phyloP scores from a whole-genome alignment of 73 alveolate genomes.

The Paraurostyla sp. region DNA sequence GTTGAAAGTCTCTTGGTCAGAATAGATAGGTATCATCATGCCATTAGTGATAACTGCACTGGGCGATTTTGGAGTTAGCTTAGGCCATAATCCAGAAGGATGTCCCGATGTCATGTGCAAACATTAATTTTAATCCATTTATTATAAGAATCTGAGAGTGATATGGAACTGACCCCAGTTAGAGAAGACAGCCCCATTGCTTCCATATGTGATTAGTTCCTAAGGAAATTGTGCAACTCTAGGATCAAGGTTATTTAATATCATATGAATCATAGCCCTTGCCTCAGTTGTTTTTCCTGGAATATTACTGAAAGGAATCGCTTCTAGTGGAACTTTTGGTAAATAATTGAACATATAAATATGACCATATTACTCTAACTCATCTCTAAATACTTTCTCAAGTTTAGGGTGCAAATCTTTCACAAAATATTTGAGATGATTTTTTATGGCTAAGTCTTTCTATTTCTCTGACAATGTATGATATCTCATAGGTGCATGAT shows the following conservation, averaged over 20 bases:
- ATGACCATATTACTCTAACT: constrained; percentile 70
- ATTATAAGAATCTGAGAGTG: constrained; percentile 52
- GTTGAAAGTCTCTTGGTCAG: constrained; percentile 59
- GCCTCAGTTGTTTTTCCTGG: constrained; percentile 72
- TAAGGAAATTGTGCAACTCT: constrained; percentile 78
- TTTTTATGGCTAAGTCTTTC: constrained; percentile 66
- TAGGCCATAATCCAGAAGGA: constrained; percentile 78
- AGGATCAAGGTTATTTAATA: constrained; percentile 75
- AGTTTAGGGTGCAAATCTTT: constrained; percentile 61
- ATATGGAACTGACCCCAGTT: constrained; percentile 81
- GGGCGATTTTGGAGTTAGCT: constrained; percentile 58
- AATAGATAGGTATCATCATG: constrained; percentile 74
- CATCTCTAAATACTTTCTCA: constrained; percentile 51
- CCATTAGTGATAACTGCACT: constrained; percentile 76
- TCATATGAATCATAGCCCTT: constrained; percentile 74
- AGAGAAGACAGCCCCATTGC: constrained; percentile 77
- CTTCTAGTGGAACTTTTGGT: constrained; percentile 67
- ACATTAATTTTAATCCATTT: constrained; percentile 72
- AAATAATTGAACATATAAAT: constrained; percentile 71
- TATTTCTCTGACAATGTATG: constrained; percentile 48
- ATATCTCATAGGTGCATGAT: constrained; percentile 76
- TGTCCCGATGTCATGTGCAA: constrained; percentile 78
- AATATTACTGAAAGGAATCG: constrained; percentile 56
- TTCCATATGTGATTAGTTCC: constrained; percentile 79
- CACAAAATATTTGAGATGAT: constrained; percentile 73